Conservation (phyloP, 164 flowering plant species). For the Chimonanthus salicifolius region DNA sequence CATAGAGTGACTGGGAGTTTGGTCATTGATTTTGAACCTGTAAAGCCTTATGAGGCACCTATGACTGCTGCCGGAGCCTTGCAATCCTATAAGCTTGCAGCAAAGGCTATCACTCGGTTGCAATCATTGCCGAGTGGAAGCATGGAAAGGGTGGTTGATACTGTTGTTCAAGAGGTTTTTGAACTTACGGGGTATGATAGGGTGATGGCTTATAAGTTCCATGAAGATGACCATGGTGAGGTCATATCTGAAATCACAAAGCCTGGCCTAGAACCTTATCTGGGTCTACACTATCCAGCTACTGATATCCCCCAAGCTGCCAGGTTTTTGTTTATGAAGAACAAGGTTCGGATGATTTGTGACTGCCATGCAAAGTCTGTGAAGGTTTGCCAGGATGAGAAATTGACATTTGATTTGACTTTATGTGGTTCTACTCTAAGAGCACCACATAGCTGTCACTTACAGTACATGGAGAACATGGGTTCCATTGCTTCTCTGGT, state of each 20-base stretch:
- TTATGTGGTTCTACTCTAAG: constrained; percentile 86
- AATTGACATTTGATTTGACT: constrained; percentile 66
- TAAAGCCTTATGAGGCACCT: constrained; percentile 78
- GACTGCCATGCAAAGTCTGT: constrained; percentile 73
- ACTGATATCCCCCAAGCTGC: constrained; percentile 93
- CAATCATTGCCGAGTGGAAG: constrained; percentile 82
- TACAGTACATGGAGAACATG: constrained; percentile 93
- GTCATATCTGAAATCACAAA: constrained; percentile 69
- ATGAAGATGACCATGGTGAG: constrained; percentile 90
- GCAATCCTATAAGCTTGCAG: constrained; percentile 87
- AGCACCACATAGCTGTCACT: constrained; percentile 88
- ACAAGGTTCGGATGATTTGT: constrained; percentile 80
- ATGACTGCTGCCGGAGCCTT: constrained; percentile 92
- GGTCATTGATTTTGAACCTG: constrained; percentile 82
- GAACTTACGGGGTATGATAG: constrained; percentile 90
- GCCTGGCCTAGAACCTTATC: constrained; percentile 72
- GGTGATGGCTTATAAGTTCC: constrained; percentile 87
- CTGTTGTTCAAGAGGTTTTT: constrained; percentile 78
- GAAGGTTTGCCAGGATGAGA: constrained; percentile 76
- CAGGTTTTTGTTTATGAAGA: constrained; percentile 79
- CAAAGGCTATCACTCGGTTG: constrained; percentile 69
- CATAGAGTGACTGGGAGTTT: constrained; percentile 75
- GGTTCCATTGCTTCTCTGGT: constrained; percentile 81
- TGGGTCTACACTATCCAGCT: constrained; percentile 88
- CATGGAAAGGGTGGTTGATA: constrained; percentile 68